Evolutionary conservation across 2,329 filamentous ascomycete genomes (phyloP).

Genomic region (Beauveria sp.): DNA sequence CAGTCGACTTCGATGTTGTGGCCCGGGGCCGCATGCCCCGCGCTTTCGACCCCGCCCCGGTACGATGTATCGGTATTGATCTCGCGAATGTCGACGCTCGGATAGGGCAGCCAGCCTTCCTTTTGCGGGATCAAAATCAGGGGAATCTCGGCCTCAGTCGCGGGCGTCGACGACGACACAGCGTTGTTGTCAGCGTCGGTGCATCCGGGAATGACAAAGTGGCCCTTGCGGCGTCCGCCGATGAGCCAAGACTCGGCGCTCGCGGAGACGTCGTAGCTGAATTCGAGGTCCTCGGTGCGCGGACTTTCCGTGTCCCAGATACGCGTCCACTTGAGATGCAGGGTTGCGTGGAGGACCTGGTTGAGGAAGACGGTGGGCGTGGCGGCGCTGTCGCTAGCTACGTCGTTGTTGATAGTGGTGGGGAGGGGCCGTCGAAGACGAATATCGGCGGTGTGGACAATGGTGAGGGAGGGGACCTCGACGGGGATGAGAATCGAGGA

Average conservation of each 20-base stretch:
- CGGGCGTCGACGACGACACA: conserved; percentile 26
- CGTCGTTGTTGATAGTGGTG: conserved; percentile 19
- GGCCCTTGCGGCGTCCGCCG: conserved; percentile 70
- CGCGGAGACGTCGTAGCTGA: conserved; percentile 74
- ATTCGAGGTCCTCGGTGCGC: conserved; percentile 51
- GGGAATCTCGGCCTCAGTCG: conserved; percentile 52
- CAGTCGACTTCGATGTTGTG: conserved; percentile 69
- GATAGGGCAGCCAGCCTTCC: conserved; percentile 70
- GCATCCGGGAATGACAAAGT: conserved; percentile 54
- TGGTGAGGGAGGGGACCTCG: conserved; percentile 73
- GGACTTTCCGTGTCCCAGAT: conserved; percentile 47
- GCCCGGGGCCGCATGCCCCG: conserved; percentile 12
- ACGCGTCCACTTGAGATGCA: conserved; percentile 56
- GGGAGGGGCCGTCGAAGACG: conserved; percentile 36
- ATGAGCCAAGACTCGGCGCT: conserved; percentile 74
- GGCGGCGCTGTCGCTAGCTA: conserved; percentile 20
- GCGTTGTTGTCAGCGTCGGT: conserved; percentile 12
- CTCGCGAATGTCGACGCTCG: conserved; percentile 69
- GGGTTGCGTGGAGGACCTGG: conserved; percentile 54
- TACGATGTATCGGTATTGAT: conserved; percentile 27
- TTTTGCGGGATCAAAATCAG: conserved; percentile 74
- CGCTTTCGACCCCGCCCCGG: conserved; percentile 15
- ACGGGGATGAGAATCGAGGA: conserved; percentile 75
- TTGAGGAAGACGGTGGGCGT: conserved; percentile 49
- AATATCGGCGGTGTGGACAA: conserved; percentile 74